These are phyloP conservation scores for Penicillium sp. DNA, from an alignment of 2,329 filamentous ascomycete species.

Conservation along the genomic window DNA sequence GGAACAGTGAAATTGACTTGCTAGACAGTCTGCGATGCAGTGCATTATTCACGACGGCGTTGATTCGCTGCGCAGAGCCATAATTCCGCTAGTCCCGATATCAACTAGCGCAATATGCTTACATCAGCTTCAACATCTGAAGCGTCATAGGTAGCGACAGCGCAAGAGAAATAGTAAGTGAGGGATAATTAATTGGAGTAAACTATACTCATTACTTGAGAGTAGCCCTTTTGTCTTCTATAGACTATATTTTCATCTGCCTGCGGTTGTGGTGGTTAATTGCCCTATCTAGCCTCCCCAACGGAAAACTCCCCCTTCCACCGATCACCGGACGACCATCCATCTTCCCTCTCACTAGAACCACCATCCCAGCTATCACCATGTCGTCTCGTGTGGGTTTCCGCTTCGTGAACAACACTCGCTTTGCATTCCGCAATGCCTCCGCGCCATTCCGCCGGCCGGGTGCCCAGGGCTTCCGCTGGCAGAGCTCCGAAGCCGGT, in stretches of 20 bases:
- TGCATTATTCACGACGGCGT: constrained; percentile 24
- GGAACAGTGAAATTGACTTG: constrained; percentile 4
- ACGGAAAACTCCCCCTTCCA: constrained; percentile 23
- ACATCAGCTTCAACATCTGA: constrained; percentile 25
- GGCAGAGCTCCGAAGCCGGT: constrained; percentile 65
- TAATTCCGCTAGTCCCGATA: constrained; percentile 16
- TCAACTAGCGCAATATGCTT: constrained; percentile 24
- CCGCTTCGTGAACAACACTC: constrained; percentile 56
- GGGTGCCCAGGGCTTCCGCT: constrained; percentile 59
- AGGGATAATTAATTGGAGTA: background rate
- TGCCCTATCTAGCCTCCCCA: constrained; percentile 3
- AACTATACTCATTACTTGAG: background rate
- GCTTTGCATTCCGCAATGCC: constrained; percentile 52
- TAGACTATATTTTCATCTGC: background rate
- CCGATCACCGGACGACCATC: constrained; percentile 24
- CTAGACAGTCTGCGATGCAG: constrained; percentile 9
- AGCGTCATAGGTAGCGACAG: constrained; percentile 3
- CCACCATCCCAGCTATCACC: constrained; percentile 21
- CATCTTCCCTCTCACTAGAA: constrained; percentile 18
- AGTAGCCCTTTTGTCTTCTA: too few relatives aligned
- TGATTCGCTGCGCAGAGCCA: constrained; percentile 25
- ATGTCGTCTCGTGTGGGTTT: constrained; percentile 59
- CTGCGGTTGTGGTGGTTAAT: constrained; percentile 11
- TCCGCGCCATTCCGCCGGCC: constrained; percentile 56
- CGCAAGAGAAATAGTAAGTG: background rate